These are phyloP conservation scores for Pelargonium australe DNA, from an alignment of 441 rosid genomes.

Conservation along the genomic window DNA sequence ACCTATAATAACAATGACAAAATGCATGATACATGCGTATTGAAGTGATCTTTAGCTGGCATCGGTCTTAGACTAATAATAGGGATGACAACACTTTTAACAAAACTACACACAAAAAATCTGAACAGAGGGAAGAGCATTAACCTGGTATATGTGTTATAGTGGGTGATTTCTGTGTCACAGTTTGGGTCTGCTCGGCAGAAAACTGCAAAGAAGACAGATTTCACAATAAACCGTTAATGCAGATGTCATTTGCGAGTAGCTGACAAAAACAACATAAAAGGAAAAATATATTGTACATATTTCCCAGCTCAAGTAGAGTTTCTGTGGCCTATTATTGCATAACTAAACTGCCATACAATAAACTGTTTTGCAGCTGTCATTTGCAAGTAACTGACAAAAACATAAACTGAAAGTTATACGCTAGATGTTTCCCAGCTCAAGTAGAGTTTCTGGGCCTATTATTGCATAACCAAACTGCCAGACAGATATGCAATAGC, in stretches of 20 bases:
- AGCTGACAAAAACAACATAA: background rate
- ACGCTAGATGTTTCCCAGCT: too few species aligned
- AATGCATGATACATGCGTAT: too few species aligned
- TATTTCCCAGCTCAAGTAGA: too few species aligned
- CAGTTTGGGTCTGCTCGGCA: background rate
- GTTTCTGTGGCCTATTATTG: too few species aligned
- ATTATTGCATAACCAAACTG: too few species aligned
- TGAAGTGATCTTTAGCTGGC: background rate
- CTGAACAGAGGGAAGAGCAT: background rate
- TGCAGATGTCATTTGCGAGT: background rate
- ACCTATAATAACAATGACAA: too few species aligned
- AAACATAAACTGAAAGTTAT: too few species aligned
- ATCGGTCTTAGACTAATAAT: background rate
- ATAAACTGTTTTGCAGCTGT: too few species aligned
- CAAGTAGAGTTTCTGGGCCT: too few species aligned
- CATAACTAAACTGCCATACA: too few species aligned
- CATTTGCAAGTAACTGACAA: too few species aligned
- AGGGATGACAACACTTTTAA: background rate
- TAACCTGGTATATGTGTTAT: background rate
- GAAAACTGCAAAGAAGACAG: background rate
- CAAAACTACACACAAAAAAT: background rate
- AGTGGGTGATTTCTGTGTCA: background rate
- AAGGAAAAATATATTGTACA: background rate
- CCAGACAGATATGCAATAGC: too few species aligned
- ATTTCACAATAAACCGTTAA: background rate